Conservation (phyloP, 257 asterid species). For the Capsicum chinense region DNA sequence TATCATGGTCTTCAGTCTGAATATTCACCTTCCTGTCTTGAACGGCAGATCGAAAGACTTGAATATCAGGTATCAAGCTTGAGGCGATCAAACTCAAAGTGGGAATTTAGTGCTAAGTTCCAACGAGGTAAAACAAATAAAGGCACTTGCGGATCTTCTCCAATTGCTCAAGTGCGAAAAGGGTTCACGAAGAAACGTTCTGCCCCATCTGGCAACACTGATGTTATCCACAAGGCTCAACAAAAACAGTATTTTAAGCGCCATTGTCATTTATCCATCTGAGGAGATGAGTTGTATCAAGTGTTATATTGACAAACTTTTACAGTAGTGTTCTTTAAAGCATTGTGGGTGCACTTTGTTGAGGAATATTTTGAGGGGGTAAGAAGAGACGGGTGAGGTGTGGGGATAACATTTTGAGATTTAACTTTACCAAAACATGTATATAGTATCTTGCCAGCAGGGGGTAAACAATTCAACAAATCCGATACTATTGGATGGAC, state of each 20-base stretch:
- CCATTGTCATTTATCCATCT: background rate
- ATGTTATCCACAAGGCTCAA: background rate
- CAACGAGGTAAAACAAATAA: background rate
- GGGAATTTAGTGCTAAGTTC: background rate
- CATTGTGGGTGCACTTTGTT: background rate
- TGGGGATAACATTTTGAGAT: background rate
- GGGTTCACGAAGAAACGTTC: constrained; percentile 26
- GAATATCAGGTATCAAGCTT: constrained; percentile 19
- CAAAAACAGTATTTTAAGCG: constrained; percentile 22
- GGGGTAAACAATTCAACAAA: background rate
- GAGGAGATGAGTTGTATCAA: constrained; percentile 17
- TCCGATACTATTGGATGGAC: background rate
- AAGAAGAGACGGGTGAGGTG: background rate
- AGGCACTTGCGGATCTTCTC: background rate
- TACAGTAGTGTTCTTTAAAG: background rate
- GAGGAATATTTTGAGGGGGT: background rate
- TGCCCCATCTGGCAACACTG: constrained; percentile 15
- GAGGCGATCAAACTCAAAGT: constrained; percentile 22
- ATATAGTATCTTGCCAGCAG: background rate
- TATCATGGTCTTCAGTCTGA: constrained; percentile 32
- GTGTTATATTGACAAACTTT: constrained; percentile 17
- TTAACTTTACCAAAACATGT: background rate
- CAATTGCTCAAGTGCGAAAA: background rate
- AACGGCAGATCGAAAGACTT: constrained; percentile 22
- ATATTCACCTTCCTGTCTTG: constrained; percentile 33